Evolutionary conservation across 768 basidiomycete genomes (phyloP), one percentile per base, ranked within the genome.

Genomic region (Polyporus arcularius): DNA sequence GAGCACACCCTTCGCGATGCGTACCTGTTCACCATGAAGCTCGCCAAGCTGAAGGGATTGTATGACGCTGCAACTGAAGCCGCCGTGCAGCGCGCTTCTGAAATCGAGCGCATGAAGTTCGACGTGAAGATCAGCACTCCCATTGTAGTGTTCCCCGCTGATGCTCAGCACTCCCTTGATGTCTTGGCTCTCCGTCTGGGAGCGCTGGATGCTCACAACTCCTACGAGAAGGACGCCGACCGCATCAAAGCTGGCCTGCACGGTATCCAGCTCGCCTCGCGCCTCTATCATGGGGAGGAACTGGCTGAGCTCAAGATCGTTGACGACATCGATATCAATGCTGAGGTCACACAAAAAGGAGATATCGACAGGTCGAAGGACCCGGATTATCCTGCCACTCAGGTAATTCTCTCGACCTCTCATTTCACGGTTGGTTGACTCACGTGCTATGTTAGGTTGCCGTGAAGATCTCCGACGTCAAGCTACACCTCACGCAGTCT

Each of bases 61-160:
- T 98, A 98, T 65, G 96, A 99, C 74, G 86, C 95, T 18, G 95
- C 96, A 11, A 91, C 93, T 2, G 87, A 92, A 70, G 96, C 86
- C 21, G 97, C 97, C 41, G 94, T 92, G 28, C 93, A 98, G 71
- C 81, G 84, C 50, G 97, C 95, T 4, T 86, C 93, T n/a, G 92
- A 92, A 72, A 90, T 96, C n/a, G 88, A 92, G 66, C 85, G 87
- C 53, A 95, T 98, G 91, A 86, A 92, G 72, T 98, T 95, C 75
- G 85, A 94, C 59, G 72, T 98, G n/a, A 86, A 88, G 28, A 79
- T 98, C 69, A 93, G 90, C 75, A 89, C 95, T 0, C 97, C 97
- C 0, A 98, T 99, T 65, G 72, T 98, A 49, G 79, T 96, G 28
- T 88, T 98, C 70, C 97, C 97, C 11, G 82, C 85, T 8, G 80